These are phyloP conservation scores for Ambrosiella cleistominuta DNA, from an alignment of 2,329 filamentous ascomycete species.

Conservation along the genomic window DNA sequence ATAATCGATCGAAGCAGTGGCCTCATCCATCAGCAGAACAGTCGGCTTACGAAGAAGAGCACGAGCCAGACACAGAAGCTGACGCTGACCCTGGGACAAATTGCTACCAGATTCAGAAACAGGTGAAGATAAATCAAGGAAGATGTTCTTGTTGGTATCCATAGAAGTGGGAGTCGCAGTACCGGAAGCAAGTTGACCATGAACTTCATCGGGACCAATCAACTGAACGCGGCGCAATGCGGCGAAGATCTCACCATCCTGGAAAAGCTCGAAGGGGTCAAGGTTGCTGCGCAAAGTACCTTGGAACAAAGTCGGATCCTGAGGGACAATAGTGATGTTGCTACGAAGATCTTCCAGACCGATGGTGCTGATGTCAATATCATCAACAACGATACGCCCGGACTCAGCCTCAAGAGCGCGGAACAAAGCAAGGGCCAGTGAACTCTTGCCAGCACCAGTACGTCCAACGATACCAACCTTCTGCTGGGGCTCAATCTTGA, in stretches of 20 bases:
- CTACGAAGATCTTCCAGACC: constrained; percentile 86
- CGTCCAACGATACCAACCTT: constrained; percentile 94
- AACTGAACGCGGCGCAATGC: constrained; percentile 78
- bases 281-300: constrained; percentile 85
- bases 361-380: constrained; percentile 74
- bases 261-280: constrained; percentile 79
- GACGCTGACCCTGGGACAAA: constrained; percentile 86
- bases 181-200: constrained; percentile 9
- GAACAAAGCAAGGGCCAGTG: constrained; percentile 82
- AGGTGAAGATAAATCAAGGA: constrained; percentile 66
- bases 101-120: constrained; percentile 87
- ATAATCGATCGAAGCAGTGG: constrained; percentile 94
- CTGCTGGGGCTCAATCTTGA: constrained; percentile 71
- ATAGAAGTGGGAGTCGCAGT: constrained; percentile 21
- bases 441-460: constrained; percentile 93
- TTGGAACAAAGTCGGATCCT: constrained; percentile 87
- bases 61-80: constrained; percentile 82
- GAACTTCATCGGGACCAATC: constrained; percentile 42
- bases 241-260: constrained; percentile 76
- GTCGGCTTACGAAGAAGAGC: constrained; percentile 82
- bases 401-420: constrained; percentile 78
- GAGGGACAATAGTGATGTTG: constrained; percentile 91
- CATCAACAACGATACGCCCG: constrained; percentile 80
- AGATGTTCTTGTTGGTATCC: constrained; percentile 77
- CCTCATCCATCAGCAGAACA: constrained; percentile 98